Base-by-base conservation (phyloP, 108 stramenopile species). In the Conticribra weissflogii region DNA sequence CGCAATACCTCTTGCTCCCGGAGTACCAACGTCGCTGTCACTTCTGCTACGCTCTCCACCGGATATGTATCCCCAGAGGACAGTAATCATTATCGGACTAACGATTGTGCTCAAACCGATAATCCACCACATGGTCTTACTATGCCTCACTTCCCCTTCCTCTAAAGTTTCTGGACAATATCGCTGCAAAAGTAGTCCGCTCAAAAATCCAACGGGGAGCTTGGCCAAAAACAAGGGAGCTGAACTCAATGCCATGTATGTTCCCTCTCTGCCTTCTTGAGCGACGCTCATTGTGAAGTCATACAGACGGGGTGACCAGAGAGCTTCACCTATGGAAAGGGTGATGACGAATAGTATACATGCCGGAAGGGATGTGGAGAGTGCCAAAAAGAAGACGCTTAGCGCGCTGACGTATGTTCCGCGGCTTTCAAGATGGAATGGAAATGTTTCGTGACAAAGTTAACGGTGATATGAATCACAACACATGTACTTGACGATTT, bases 151-250 rank as follows among this genome's bases (percentile, higher is more conserved):
- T 62, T 76, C 74, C 2, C 86, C 86, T 28, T 84, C 79, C 23
- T 63, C 78, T 27, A 72, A 63, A 32, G 71, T 31, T 27, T 81
- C 85, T 0, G 93, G 93, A 46, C 89, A 88, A 54, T 84, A 94
- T 36, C 47, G 45, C 53, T 84, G 79, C 50, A 94, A 49, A 21
- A 94, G 56, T 16, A 82, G 17, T 0, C 93, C 93, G 58, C 89
- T 90, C 53, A 94, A 54, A 51, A 90, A 70, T 21, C 93, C 90
- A 21, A 90, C 89, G 14, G 93, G 93, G 28, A 94, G 50, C 60
- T 94, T 88, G 2, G 93, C 89, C 47, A 89, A 69, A 54, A 94
- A 94, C 14, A 94, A 71, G 1, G 93, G 93, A 31, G 93, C 93
- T 4, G 79, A 82, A 19, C 85, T 83, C 50, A 94, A 66, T 0